Base-by-base conservation (phyloP, 2,329 filamentous ascomycete genomes). In the Sporothrix pallida region DNA sequence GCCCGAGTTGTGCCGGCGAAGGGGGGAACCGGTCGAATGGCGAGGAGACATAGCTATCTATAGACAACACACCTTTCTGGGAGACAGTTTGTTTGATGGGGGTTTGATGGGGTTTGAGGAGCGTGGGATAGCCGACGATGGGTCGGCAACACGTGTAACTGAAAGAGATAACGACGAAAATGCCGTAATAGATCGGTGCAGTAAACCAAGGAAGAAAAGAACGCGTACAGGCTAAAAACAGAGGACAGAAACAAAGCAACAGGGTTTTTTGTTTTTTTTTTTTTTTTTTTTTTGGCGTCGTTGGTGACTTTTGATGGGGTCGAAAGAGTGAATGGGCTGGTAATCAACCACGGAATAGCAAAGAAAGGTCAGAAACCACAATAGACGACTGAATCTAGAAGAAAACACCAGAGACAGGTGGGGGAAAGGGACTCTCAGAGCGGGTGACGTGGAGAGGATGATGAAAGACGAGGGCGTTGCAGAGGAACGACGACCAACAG, bases 11-110 rank as follows among this genome's bases (percentile, higher is more conserved):
- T 81, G 83, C 74, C 81, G 82, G 72, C 82, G 78, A 70, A 78
- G 80, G 20, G 84, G 84, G 70, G 85, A 86, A 63, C 83, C 84
- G 31, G 82, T 82, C 37, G 82, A 81, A 56, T 78, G 78, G 75
- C 77, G 78, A 74, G 80, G 78, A 78, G 84, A 84, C 84, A 86
- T 86, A 74, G 75, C 79, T 78, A 72, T 72, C 42, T 68, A 37
- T 37, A 72, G 52, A 62, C 20, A 72, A 71, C 70, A 12, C 15
- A 2, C 44, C 13, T 44, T 26, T 54, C 26, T n/a, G 6, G 31
- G 37, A 26, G 20, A 31, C 10, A 15, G 26, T n/a, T 20, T 70
- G 26, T 52, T 63, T 26, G n/a, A 73, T 37, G 31, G 23, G 23
- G 23, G 23, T 37, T 37, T 26, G 23, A 26, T 26, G 23, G 23